These are phyloP conservation scores for Pleurotus tuber-regium DNA, from an alignment of 768 basidiomycete species.

Conservation along the genomic window DNA sequence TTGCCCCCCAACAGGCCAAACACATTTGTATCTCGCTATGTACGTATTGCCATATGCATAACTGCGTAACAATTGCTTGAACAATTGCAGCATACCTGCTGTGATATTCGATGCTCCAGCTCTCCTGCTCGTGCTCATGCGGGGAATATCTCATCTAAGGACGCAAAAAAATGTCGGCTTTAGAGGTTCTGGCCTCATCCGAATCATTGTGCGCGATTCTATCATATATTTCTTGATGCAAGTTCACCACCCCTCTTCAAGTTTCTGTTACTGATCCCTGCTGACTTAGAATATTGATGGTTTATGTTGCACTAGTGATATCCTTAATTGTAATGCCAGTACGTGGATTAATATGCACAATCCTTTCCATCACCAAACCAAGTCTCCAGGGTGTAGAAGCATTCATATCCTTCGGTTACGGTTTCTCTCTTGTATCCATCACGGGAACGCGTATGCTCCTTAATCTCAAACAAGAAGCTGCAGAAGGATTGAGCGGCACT, in stretches of 20 bases:
- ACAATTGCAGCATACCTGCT: background rate
- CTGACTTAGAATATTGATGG: background rate
- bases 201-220: slow-evolving; percentile 1
- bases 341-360: background rate
- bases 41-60: background rate
- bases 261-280: no score
- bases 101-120: background rate
- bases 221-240: background rate
- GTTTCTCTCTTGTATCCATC: background rate
- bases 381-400: background rate
- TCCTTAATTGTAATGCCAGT: background rate
- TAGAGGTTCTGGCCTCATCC: background rate
- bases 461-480: slow-evolving; percentile 6
- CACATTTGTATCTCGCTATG: background rate
- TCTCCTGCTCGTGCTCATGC: background rate
- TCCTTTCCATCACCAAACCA: background rate
- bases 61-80: background rate
- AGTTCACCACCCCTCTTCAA: background rate
- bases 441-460: slow-evolving; percentile 1
- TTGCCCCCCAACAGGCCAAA: background rate
- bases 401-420: slow-evolving; percentile 1
- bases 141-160: background rate
- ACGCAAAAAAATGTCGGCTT: background rate
- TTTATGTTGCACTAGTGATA: background rate
- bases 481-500: no score